Conservation (phyloP, 1,284 basidiomycete genomes). For the Ustilago bromivora region DNA sequence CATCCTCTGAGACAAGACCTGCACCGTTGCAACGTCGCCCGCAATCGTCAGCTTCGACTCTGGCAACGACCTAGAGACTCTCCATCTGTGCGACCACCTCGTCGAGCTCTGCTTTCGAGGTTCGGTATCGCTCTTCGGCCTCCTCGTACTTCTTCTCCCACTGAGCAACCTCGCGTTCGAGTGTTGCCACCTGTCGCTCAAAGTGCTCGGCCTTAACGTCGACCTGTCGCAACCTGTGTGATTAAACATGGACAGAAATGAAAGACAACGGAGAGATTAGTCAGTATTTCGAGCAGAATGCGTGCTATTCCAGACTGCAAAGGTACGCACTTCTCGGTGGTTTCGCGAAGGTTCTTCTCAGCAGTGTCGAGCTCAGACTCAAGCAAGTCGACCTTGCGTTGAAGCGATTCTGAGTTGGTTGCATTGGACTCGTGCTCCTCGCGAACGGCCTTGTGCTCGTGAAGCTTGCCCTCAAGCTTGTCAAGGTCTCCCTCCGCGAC, state of each 20-base stretch:
- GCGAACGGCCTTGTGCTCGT: slow-evolving; percentile 78
- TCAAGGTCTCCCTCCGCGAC: slow-evolving; percentile 82
- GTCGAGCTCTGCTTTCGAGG: slow-evolving; percentile 86
- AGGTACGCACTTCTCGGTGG: slow-evolving; percentile 88
- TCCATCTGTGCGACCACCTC: slow-evolving; percentile 87
- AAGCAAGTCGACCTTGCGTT: slow-evolving; percentile 87
- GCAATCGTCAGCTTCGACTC: slow-evolving; percentile 27
- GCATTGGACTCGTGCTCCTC: slow-evolving; percentile 82
- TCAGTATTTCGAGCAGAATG: slow-evolving; percentile 4
- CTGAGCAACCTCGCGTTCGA: slow-evolving; percentile 89
- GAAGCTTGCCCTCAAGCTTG: slow-evolving; percentile 80
- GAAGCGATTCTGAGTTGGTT: slow-evolving; percentile 81
- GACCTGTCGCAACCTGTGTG: slow-evolving; percentile 89
- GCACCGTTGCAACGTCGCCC: neutral
- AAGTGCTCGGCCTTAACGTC: slow-evolving; percentile 99
- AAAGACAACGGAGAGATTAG: neutral
- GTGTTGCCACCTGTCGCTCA: slow-evolving; percentile 87
- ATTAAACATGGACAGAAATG: neutral
- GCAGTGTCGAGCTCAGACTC: slow-evolving; percentile 95
- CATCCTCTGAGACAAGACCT: neutral
- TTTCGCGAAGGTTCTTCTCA: slow-evolving; percentile 97
- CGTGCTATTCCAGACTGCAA: neutral
- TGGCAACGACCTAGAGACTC: slow-evolving; percentile 73
- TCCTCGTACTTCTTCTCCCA: slow-evolving; percentile 98
- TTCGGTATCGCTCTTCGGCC: slow-evolving; percentile 78